Evolutionary conservation across 345 rosid genomes (phyloP), one percentile per base, ranked within the genome.

Genomic region (Syzygium aromaticum): DNA sequence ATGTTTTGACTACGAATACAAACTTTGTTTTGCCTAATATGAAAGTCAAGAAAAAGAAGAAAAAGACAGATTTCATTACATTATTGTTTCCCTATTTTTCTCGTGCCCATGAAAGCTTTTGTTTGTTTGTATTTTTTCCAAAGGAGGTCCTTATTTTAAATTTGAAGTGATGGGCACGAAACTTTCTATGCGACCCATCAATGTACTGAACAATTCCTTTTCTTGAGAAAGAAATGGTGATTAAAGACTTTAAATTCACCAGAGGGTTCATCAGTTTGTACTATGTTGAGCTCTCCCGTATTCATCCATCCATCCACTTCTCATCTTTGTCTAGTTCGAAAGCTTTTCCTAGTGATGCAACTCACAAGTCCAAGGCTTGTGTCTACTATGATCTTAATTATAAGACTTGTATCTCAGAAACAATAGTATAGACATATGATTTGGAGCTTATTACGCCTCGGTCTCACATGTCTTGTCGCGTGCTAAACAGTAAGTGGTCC

Each of bases 401-500:
- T 15, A 7, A 64, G 77, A 30, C 40, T 15, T 4, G 2, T 3
- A 64, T 63, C 21, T 28, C 77, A 28, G 10, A 2, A 2, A 7
- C 7, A 5, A 63, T 5, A 0, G 19, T 63, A 12, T 28, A 8
- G 2, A 30, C 1, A 33, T 33, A 13, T 17, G 10, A 17, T 33
- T 73, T 33, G 0, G 49, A 73, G 3, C 19, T 73, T 73, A 19
- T 1, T 1, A 19, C 38, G 1, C 80, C 25, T 33, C 1, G 7
- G 7, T 73, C 43, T 13, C 1, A 73, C 14, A 0, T 0, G 49
- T 3, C 4, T 73, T 73, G 7, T 19, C 14, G 0, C 19, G 25
- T 2, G 0, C 8, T 17, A 0, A 15, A 11, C 22, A 64, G 1
- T 5, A 9, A 3, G 3, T 33, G 25, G 6, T 19, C 49, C 7